Conservation (phyloP, 1,139 yeast species). For the Starmera stellimalicola region DNA sequence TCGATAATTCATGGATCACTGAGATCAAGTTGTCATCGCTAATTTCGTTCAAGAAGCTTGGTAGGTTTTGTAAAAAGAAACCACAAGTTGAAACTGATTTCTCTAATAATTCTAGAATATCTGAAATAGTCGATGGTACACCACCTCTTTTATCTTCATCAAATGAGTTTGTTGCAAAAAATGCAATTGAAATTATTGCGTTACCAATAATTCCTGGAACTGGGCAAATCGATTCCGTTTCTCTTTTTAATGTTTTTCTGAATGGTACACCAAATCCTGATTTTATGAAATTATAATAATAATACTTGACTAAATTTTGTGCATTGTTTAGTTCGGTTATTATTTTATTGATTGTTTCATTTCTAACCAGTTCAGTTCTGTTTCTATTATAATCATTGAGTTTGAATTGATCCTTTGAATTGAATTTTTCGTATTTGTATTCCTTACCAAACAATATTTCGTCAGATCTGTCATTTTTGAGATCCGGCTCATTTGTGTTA, state of each 20-base stretch:
- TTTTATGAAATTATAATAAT: slow-evolving; percentile 17
- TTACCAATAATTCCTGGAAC: slow-evolving; percentile 54
- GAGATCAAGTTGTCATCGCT: slow-evolving; percentile 35
- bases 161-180: slow-evolving; percentile 49
- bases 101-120: slow-evolving; percentile 49
- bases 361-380: neutral
- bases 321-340: slow-evolving; percentile 2
- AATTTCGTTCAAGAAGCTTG: slow-evolving; percentile 18
- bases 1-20: slow-evolving; percentile 50
- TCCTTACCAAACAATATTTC: neutral
- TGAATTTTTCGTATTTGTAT: neutral
- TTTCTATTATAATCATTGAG: neutral
- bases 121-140: slow-evolving; percentile 45
- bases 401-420: neutral
- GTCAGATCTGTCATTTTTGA: neutral
- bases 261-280: slow-evolving; percentile 37
- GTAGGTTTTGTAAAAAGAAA: slow-evolving; percentile 29
- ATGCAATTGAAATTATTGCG: slow-evolving; percentile 51
- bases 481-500: too few relatives aligned
- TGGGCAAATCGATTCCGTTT: slow-evolving; percentile 50
- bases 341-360: neutral
- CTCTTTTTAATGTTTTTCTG: slow-evolving; percentile 39
- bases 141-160: slow-evolving; percentile 53
- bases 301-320: slow-evolving; percentile 10
- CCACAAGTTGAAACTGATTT: slow-evolving; percentile 48